These are phyloP conservation scores for Zygoascus sp. DNA, from an alignment of 1,139 yeast species.

Conservation along the genomic window DNA sequence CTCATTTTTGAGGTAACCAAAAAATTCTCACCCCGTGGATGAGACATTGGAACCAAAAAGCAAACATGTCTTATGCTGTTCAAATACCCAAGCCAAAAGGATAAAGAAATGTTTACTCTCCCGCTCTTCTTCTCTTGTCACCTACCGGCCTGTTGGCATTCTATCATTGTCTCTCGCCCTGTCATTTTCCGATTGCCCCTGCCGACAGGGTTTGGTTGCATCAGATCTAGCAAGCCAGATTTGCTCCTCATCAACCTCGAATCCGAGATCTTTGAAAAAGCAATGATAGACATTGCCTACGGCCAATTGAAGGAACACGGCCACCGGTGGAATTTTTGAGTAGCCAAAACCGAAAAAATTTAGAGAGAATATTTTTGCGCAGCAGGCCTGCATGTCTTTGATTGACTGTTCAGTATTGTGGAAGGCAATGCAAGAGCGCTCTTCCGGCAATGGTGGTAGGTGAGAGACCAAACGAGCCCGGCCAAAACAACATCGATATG, in stretches of 20 bases:
- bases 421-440: no score
- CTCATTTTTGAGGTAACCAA: slow-evolving; percentile 3
- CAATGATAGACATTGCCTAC: slow-evolving; percentile 1
- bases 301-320: background rate
- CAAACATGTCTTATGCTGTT: slow-evolving; percentile 4
- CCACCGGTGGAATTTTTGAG: background rate
- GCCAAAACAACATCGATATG: no score
- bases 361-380: background rate
- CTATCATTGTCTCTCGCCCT: background rate
- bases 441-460: background rate
- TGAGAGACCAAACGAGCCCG: no score
- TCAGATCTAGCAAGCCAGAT: background rate
- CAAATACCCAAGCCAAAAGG: background rate
- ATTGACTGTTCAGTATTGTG: background rate
- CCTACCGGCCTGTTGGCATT: no score
- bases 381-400: background rate
- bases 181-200: background rate
- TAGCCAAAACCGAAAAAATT: background rate
- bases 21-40: background rate
- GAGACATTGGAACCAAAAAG: slow-evolving; percentile 5
- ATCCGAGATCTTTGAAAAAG: background rate
- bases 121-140: no score
- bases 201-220: background rate
- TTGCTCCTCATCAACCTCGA: background rate
- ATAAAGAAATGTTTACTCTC: no score